Evolutionary conservation across 179 eudicot species (phyloP).

Genomic region (Monotropa hypopitys): DNA sequence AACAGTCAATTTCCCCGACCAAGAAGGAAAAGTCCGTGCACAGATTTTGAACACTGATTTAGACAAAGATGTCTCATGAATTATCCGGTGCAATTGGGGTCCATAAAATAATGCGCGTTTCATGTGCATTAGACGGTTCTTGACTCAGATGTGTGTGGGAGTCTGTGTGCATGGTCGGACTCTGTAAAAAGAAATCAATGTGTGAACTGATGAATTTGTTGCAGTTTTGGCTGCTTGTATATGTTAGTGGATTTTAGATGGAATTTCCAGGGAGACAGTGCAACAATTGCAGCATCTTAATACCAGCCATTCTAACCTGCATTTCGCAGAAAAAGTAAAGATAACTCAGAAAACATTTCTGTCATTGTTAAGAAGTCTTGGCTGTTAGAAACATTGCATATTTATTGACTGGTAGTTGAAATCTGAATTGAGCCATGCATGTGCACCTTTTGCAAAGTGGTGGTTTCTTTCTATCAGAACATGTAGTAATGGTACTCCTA

Average conservation of each 20-base stretch:
- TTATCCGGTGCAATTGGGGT: too few relatives aligned
- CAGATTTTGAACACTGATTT: too few relatives aligned
- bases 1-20: neutral
- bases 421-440: neutral
- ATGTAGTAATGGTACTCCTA: neutral
- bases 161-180: too few relatives aligned
- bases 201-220: neutral
- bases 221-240: neutral
- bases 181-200: neutral
- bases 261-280: neutral
- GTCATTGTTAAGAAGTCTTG: neutral
- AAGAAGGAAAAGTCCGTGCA: too few relatives aligned
- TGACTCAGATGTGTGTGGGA: too few relatives aligned
- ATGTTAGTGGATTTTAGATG: neutral
- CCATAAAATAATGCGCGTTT: too few relatives aligned
- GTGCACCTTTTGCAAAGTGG: neutral
- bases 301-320: conserved; percentile 10
- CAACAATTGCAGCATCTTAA: conserved; percentile 9
- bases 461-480: neutral
- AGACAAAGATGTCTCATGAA: too few relatives aligned
- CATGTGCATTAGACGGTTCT: too few relatives aligned
- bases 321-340: neutral
- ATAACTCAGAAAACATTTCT: neutral
- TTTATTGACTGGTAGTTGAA: conserved; percentile 6
- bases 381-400: neutral